Percentiles rank a stretch among this genome's conserved stretches.
phyloP scores from a whole-genome alignment of 2,329 filamentous ascomycete genomes.

The Endoconidiophora polonica region DNA sequence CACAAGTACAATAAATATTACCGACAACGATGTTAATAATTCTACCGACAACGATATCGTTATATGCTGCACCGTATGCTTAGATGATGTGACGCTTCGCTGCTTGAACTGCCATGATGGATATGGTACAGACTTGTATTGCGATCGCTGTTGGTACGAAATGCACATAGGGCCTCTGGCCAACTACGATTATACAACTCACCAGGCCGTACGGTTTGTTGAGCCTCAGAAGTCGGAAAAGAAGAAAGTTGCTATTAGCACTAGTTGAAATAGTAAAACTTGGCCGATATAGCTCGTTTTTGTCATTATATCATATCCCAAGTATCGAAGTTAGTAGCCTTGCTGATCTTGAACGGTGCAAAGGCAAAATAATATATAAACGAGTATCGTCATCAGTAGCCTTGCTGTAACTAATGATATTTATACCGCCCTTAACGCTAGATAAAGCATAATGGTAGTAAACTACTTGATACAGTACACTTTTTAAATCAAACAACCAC shows the following conservation, averaged over 20 bases:
- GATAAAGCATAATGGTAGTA: background rate
- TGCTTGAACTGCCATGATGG: constrained; percentile 58
- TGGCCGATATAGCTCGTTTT: background rate
- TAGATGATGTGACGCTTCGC: constrained; percentile 56
- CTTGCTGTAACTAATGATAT: background rate
- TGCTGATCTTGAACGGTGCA: background rate
- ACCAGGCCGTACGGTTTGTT: constrained; percentile 47
- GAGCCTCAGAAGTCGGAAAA: constrained; percentile 19
- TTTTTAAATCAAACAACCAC: background rate
- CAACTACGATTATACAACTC: constrained; percentile 51
- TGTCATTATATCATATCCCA: too few species aligned
- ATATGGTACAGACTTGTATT: constrained; percentile 38
- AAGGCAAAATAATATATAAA: too few species aligned
- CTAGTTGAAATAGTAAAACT: constrained; percentile 15
- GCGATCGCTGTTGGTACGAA: constrained; percentile 62
- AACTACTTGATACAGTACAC: background rate
- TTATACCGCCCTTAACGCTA: too few species aligned
- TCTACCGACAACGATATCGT: constrained; percentile 56
- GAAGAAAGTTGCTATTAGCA: constrained; percentile 23
- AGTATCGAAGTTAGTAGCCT: too few species aligned
- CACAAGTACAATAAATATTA: constrained; percentile 28
- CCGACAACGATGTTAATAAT: constrained; percentile 47
- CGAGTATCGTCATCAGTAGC: too few species aligned
- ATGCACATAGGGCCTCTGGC: constrained; percentile 57
- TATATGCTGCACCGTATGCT: constrained; percentile 69